phyloP scores from a whole-genome alignment of 2,329 filamentous ascomycete species.

The Podosphaera fusca region DNA sequence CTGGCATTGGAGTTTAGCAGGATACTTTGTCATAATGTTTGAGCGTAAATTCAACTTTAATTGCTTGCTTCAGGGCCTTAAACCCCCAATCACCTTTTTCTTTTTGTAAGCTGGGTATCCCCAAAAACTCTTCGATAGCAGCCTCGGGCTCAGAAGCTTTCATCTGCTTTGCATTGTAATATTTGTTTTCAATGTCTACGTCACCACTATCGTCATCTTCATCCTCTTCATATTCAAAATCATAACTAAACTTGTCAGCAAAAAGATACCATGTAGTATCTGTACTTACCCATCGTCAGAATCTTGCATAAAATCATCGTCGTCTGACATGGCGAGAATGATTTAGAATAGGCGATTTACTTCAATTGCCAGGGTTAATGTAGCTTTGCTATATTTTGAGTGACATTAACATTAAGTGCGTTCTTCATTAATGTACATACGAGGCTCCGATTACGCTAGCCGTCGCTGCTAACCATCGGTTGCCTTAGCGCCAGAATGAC shows the following conservation, averaged over 20 bases:
- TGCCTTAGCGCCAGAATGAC: background rate
- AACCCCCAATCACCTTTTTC: slow-evolving; percentile 98
- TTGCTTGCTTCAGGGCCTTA: slow-evolving; percentile 92
- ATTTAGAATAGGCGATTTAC: background rate
- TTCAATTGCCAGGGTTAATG: background rate
- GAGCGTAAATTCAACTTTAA: slow-evolving; percentile 91
- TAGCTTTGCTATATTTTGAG: background rate
- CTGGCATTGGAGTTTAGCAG: background rate
- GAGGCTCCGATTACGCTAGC: too few relatives aligned
- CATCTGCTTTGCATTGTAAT: slow-evolving; percentile 97
- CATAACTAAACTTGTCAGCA: slow-evolving; percentile 34
- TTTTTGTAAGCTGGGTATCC: slow-evolving; percentile 57
- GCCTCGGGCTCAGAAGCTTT: slow-evolving; percentile 71
- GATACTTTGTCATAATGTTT: slow-evolving; percentile 60
- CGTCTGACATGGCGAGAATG: slow-evolving; percentile 7
- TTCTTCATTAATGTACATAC: too few relatives aligned
- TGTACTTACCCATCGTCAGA: slow-evolving; percentile 56
- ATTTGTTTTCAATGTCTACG: slow-evolving; percentile 96
- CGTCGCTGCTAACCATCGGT: background rate
- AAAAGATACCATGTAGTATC: slow-evolving; percentile 1
- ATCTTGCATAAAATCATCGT: slow-evolving; percentile 73
- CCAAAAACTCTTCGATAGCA: slow-evolving; percentile 81
- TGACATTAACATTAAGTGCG: too few relatives aligned
- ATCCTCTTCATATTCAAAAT: slow-evolving; percentile 88
- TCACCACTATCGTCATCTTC: slow-evolving; percentile 74